Evolutionary conservation across 2,329 filamentous ascomycete species (phyloP), one percentile per base, ranked within the genome.

Genomic region (Arthrobotrys musiformis): DNA sequence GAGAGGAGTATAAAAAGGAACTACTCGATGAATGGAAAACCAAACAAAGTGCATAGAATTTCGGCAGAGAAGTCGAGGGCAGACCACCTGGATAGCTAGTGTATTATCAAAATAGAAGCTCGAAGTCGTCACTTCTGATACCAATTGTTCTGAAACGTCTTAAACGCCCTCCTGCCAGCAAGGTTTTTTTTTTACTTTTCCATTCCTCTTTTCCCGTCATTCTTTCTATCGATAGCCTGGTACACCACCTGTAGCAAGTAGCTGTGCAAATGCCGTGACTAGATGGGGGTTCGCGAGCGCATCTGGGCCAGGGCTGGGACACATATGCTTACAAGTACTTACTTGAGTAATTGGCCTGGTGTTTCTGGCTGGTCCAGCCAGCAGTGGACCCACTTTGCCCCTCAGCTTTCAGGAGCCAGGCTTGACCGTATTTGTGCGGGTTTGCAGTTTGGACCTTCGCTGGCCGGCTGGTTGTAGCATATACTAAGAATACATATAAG

Each of bases 1-100:
- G 92, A 80, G 94, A 98, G 85, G 88, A 93, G 80, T 93, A 94
- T 19, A 94, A 94, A 0, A 88, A 91, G 80, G 90, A 92, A 84
- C 88, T 98, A 81, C 83, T 97, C 62, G 90, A 91, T 76, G 86
- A 86, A 54, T 80, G 90, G 85, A 83, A 84, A 37, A 17, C 61
- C n/a, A 78, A 67, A 50, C 50, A 6, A 22, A 42, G 46, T 5
- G 48, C 24, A 40, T 24, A n/a, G 30, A 33, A 11, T 26, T 42
- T 42, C 17, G 40, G 8, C 24, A 30, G 30, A 15, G 24, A 54
- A 11, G 30, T 4, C 4, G 30, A 9, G 19, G 19, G 44, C 44
- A 48, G 44, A 15, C 19, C 44, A 48, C 19, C 17, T 1, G 54
- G 1, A 58, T 26, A 58, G 40, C 15, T 33, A 33, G 22, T 33